Conservation (phyloP, 1,139 yeast species). For the Yamadazyma diospyri region DNA sequence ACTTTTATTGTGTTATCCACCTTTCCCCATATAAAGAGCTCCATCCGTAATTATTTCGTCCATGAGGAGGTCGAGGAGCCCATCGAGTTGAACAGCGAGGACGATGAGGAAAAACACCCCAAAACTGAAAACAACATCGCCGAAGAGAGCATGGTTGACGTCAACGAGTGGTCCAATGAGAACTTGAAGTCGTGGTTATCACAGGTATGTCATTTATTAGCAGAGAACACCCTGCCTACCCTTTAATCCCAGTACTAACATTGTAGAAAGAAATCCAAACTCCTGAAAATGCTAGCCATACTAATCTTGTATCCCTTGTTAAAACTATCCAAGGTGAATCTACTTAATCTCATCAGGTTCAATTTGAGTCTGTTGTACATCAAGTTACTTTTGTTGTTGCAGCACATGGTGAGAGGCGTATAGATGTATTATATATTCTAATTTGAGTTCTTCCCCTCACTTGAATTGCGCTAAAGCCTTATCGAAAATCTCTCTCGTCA, state of each 20-base stretch:
- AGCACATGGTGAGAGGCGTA: constrained; percentile 50
- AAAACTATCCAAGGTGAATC: constrained; percentile 32
- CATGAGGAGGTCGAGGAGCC: constrained; percentile 19
- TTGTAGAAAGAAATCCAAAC: constrained; percentile 43
- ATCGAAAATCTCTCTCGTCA: constrained; percentile 47
- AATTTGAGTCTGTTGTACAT: constrained; percentile 48
- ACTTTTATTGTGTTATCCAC: constrained; percentile 45
- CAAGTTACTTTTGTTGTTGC: constrained; percentile 79
- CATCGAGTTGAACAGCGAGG: constrained; percentile 18
- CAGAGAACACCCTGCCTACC: no score
- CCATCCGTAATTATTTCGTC: constrained; percentile 21
- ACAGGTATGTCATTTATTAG: constrained; percentile 33
- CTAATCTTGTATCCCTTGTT: constrained; percentile 49
- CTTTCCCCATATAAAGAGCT: constrained; percentile 46
- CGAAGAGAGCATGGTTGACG: constrained; percentile 23
- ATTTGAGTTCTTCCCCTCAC: no score
- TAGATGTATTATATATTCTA: constrained; percentile 1
- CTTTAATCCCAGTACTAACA: constrained; percentile 39
- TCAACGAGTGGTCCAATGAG: constrained; percentile 37
- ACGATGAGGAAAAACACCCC: constrained; percentile 4
- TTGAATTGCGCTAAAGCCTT: no score
- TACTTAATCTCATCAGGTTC: constrained; percentile 19
- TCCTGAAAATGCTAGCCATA: constrained; percentile 46
- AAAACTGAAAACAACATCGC: constrained; percentile 9
- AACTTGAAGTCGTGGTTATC: constrained; percentile 36